Conservation (phyloP, 495 filamentous ascomycete species). For the Tuber borchii region DNA sequence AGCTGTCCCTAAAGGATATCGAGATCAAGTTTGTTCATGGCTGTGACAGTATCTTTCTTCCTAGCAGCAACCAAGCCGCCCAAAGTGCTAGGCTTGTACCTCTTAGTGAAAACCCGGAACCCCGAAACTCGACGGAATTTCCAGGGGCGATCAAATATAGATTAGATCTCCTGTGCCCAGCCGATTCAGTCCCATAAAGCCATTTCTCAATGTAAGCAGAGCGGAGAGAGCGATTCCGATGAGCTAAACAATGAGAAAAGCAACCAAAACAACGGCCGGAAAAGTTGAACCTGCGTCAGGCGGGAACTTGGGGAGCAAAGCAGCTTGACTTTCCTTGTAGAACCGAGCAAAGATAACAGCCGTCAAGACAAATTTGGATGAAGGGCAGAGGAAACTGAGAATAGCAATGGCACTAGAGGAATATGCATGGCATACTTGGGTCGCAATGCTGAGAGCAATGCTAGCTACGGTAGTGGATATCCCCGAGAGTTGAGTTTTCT, state of each 20-base stretch:
- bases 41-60: slow-evolving; percentile 59
- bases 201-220: slow-evolving; percentile 61
- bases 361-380: slow-evolving; percentile 71
- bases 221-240: slow-evolving; percentile 64
- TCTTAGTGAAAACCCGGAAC: slow-evolving; percentile 64
- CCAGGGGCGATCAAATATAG: slow-evolving; percentile 37
- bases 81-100: slow-evolving; percentile 61
- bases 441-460: slow-evolving; percentile 61
- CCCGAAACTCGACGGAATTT: slow-evolving; percentile 57
- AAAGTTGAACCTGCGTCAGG: slow-evolving; percentile 57
- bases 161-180: slow-evolving; percentile 50
- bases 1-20: slow-evolving; percentile 67
- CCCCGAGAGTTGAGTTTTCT: slow-evolving; percentile 68
- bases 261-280: slow-evolving; percentile 60
- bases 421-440: slow-evolving; percentile 55
- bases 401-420: slow-evolving; percentile 55
- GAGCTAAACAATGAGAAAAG: slow-evolving; percentile 66
- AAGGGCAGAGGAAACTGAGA: slow-evolving; percentile 64
- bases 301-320: slow-evolving; percentile 53
- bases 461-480: slow-evolving; percentile 59
- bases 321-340: slow-evolving; percentile 52
- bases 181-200: slow-evolving; percentile 65
- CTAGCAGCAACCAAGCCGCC: slow-evolving; percentile 52
- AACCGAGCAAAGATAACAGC: slow-evolving; percentile 61
- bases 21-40: slow-evolving; percentile 63